A percentile compares a stretch with the other conserved stretches of the same genome.
Evolutionary conservation across 1,139 yeast species (phyloP).

Genomic region (Meyerozyma smithsonii): DNA sequence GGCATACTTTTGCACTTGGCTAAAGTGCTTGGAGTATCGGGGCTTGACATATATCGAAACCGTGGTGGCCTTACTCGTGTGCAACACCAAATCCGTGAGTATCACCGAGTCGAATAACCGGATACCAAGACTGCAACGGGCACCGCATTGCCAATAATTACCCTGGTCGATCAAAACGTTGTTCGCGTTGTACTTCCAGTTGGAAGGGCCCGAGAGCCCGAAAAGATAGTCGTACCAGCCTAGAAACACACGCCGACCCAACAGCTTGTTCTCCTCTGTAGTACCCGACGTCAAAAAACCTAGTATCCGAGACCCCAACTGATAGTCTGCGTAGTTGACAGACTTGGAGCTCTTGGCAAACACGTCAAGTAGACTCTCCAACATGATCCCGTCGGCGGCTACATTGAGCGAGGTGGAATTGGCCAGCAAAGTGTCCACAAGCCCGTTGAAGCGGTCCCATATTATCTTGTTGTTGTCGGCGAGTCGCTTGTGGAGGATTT

Average conservation of each 20-base stretch:
- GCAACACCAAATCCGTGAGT: constrained; percentile 32
- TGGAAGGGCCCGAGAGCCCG: constrained; percentile 19
- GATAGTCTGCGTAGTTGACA: constrained; percentile 40
- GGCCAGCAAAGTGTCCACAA: constrained; percentile 18
- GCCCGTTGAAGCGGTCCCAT: constrained; percentile 21
- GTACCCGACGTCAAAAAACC: constrained; percentile 35
- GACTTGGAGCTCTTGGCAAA: constrained; percentile 34
- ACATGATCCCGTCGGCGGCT: constrained; percentile 11
- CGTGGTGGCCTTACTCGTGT: constrained; percentile 9
- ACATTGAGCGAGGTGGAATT: constrained; percentile 11
- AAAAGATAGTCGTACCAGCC: constrained; percentile 41
- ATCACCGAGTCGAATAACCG: constrained; percentile 30
- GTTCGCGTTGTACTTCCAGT: constrained; percentile 37
- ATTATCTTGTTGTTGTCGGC: constrained; percentile 22
- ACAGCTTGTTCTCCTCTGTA: constrained; percentile 11
- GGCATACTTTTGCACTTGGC: constrained; percentile 13
- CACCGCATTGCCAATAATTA: constrained; percentile 30
- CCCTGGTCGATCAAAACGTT: constrained; percentile 35
- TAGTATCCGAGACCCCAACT: constrained; percentile 35
- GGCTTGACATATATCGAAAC: constrained; percentile 32
- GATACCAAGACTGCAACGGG: constrained; percentile 32
- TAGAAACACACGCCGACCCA: constrained; percentile 24
- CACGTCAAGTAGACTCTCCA: constrained; percentile 28
- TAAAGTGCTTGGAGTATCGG: constrained; percentile 14
- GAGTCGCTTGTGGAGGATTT: constrained; percentile 17